Base-by-base conservation (phyloP, 805 yeast genomes). In the Nakazawaea holstii region DNA sequence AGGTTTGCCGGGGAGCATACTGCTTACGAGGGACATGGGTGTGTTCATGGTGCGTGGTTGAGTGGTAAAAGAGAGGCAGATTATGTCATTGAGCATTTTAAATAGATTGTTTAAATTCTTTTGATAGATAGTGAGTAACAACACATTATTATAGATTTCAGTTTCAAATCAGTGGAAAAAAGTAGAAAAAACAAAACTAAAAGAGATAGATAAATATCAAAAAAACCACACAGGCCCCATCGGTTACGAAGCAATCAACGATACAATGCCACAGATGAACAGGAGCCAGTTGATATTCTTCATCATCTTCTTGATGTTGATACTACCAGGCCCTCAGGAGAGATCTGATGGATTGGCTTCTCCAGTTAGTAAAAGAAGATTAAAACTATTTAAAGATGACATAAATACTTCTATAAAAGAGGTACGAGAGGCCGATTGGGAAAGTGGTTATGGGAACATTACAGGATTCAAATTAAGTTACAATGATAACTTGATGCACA, bases 391-490 rank as follows among this genome's bases (percentile, higher is more conserved):
- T 43, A 69, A 66, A 41, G 56, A 64, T 30, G 72, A 56, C 50
- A 51, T 60, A 58, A 41, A 53, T 54, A 51, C 54, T 54, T 53
- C 72, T 59, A 45, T 65, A 24, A 52, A 60, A 2, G 57, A 61
- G 1, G 61, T 83, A 52, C 11, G 65, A 70, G 35, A 60, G 76
- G 38, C 26, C 30, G 69, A 74, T 1, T 82, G 74, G 59, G 46
- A 59, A 15, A 50, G 64, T 4, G 88, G 87, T 6, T 82, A 81
- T 59, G 85, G 86, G 1, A 84, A 86, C 55, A 61, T 87, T 13
- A 84, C 94, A 0, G 96, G 96, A 3, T 77, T 83, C 49, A 73
- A 71, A 55, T 62, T 83, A 31, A 78, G 88, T 29, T 87, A 86
- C 55, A 67, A 71, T 8, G 95, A 84, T 61, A 73, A 70, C 13